A percentile compares a stretch with the other conserved stretches of the same genome.
Evolutionary conservation across 2,329 filamentous ascomycete genomes (phyloP).

Genomic region (Pestalotiopsis sp.): DNA sequence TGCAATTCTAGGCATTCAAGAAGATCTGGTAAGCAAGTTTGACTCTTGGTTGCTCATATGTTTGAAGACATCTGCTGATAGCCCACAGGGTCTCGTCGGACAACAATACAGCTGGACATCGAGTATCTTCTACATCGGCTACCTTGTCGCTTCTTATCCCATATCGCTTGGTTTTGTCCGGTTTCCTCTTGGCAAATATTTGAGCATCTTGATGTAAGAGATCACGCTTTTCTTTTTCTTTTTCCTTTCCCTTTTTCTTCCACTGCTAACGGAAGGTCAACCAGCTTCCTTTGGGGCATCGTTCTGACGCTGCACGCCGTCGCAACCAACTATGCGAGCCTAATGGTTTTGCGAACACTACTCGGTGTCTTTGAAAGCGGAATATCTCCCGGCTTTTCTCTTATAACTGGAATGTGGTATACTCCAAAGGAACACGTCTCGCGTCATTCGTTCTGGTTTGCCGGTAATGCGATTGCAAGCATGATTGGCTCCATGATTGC

Average conservation of each 20-base stretch:
- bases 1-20: background rate
- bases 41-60: background rate
- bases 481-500: conserved; percentile 51
- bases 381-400: conserved; percentile 57
- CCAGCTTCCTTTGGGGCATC: conserved; percentile 53
- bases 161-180: conserved; percentile 49
- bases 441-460: conserved; percentile 58
- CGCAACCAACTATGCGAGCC: conserved; percentile 48
- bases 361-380: conserved; percentile 58
- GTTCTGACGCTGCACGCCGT: conserved; percentile 47
- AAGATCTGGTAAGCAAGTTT: background rate
- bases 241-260: background rate
- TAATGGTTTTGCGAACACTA: conserved; percentile 54
- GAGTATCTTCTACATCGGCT: conserved; percentile 50
- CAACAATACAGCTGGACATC: conserved; percentile 49
- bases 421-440: conserved; percentile 57
- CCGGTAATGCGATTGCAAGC: conserved; percentile 51
- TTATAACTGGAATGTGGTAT: conserved; percentile 58
- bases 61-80: background rate
- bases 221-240: background rate
- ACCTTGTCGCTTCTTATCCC: conserved; percentile 52
- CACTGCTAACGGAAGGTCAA: conserved; percentile 20
- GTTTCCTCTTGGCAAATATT: conserved; percentile 49
- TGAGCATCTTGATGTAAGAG: conserved; percentile 29
- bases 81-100: conserved; percentile 34